phyloP scores from a whole-genome alignment of 1,284 basidiomycete genomes.

The Ustilago tritici region DNA sequence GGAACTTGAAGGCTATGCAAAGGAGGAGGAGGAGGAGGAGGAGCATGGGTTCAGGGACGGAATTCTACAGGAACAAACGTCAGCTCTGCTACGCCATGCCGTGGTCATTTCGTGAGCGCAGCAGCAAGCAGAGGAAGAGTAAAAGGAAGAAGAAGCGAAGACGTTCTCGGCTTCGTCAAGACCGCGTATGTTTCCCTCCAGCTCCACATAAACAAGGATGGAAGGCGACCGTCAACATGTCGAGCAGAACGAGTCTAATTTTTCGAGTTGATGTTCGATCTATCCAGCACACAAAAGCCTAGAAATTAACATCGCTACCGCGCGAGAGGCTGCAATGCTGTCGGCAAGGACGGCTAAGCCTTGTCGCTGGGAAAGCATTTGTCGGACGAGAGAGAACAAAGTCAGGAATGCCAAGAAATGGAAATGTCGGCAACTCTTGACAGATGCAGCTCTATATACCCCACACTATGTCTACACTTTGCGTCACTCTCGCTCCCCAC shows the following conservation, averaged over 20 bases:
- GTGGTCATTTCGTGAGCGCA: too few relatives aligned
- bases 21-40: too few relatives aligned
- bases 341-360: constrained; percentile 25
- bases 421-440: constrained; percentile 48
- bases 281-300: not conserved
- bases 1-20: too few relatives aligned
- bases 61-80: too few relatives aligned
- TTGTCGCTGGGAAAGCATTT: not conserved
- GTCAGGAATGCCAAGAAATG: not conserved
- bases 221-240: not conserved
- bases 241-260: not conserved
- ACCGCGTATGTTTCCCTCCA: not conserved
- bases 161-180: too few relatives aligned
- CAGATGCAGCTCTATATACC: constrained; percentile 33
- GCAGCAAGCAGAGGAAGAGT: too few relatives aligned
- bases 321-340: not conserved
- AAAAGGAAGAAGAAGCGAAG: too few relatives aligned
- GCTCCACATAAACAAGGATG: too few relatives aligned
- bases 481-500: constrained; percentile 11
- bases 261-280: constrained; percentile 1
- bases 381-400: constrained; percentile 28
- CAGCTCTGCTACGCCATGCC: too few relatives aligned
- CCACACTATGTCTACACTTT: constrained; percentile 21
- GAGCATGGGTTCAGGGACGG: too few relatives aligned
- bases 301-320: constrained; percentile 1